Evolutionary conservation across 140 eudicot genomes (phyloP).

Genomic region (Anethum foeniculum): DNA sequence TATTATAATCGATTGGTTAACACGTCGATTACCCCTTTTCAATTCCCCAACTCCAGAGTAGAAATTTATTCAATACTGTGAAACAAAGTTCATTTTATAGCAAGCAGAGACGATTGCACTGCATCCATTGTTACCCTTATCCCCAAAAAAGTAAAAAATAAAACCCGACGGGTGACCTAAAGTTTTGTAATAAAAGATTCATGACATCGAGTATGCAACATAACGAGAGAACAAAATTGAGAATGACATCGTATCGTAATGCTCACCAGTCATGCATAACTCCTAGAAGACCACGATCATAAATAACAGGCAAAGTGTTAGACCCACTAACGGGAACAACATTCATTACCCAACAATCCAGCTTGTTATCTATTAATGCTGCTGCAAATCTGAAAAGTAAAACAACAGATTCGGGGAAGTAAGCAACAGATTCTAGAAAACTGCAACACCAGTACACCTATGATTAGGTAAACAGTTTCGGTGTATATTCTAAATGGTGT

Average conservation of each 20-base stretch:
- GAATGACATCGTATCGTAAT: not conserved
- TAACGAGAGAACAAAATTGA: not conserved
- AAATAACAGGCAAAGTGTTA: slow-evolving; percentile 87
- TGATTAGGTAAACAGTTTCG: not conserved
- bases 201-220: not conserved
- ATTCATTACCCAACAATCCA: slow-evolving; percentile 95
- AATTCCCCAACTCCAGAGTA: not conserved
- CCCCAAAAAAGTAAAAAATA: not conserved
- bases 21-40: not conserved
- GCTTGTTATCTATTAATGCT: slow-evolving; percentile 51
- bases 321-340: slow-evolving; percentile 92
- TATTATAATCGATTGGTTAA: not conserved
- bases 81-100: not conserved
- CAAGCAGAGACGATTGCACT: not conserved
- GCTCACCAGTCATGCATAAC: slow-evolving; percentile 94
- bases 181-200: not conserved
- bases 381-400: slow-evolving; percentile 79
- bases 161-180: not conserved
- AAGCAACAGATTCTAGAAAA: not conserved
- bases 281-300: slow-evolving; percentile 94
- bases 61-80: not conserved
- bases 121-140: not conserved
- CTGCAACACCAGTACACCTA: not conserved
- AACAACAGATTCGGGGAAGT: not conserved
- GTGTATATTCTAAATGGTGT: not conserved